phyloP scores from a whole-genome alignment of 495 filamentous ascomycete genomes.

The Penicillium cinerascens region DNA sequence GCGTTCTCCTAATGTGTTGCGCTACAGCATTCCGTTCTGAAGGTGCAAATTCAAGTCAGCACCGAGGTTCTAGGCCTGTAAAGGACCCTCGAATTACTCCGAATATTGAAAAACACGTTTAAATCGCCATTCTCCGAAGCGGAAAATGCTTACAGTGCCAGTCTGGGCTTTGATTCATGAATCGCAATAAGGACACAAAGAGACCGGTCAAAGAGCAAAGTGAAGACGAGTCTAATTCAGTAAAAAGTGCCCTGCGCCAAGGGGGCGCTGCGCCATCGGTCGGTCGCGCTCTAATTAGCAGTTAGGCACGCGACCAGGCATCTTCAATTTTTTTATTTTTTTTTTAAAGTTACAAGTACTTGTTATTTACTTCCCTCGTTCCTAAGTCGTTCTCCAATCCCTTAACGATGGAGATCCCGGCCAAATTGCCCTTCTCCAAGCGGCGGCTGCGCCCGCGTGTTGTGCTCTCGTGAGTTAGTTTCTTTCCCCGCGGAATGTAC shows the following conservation, averaged over 20 bases:
- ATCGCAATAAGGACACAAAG: neutral
- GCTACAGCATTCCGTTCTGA: neutral
- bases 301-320: slow-evolving; percentile 3
- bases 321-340: neutral
- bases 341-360: neutral
- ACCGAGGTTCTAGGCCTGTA: neutral
- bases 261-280: neutral
- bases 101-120: neutral
- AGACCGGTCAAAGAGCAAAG: neutral
- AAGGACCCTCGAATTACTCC: neutral
- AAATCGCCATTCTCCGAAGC: neutral
- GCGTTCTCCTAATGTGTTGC: neutral
- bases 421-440: slow-evolving; percentile 52
- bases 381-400: neutral
- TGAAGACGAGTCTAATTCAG: neutral
- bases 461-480: slow-evolving; percentile 49
- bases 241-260: neutral
- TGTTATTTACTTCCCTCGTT: slow-evolving; percentile 5
- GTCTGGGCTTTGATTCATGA: neutral
- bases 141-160: neutral
- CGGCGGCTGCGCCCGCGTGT: slow-evolving; percentile 47
- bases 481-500: slow-evolving; percentile 2
- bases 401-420: slow-evolving; percentile 34
- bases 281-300: neutral
- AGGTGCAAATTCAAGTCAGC: neutral